Percentiles rank a stretch among this genome's conserved stretches.
Evolutionary conservation across 1,139 yeast species (phyloP).

Genomic region (Debaryomyces fabryi): DNA sequence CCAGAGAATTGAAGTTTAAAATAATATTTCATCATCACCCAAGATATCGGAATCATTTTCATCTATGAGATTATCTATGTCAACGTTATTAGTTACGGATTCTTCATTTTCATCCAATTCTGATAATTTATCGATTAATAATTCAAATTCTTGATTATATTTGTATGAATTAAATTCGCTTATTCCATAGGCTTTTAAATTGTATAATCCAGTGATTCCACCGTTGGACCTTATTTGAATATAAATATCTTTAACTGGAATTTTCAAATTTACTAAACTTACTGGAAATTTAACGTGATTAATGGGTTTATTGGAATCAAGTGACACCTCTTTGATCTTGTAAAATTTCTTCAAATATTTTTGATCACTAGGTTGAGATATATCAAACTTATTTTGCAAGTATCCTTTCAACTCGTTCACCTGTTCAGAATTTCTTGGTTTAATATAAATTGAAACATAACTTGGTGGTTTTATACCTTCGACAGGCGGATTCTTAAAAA

Average conservation of each 20-base stretch:
- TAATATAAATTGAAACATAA: slow-evolving; percentile 31
- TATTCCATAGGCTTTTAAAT: slow-evolving; percentile 43
- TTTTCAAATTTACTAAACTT: slow-evolving; percentile 35
- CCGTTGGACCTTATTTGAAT: slow-evolving; percentile 30
- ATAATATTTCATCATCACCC: slow-evolving; percentile 7
- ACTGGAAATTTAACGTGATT: slow-evolving; percentile 39
- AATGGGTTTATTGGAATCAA: slow-evolving; percentile 19
- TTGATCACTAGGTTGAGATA: slow-evolving; percentile 14
- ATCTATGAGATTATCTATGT: background rate
- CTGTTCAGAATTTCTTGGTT: slow-evolving; percentile 28
- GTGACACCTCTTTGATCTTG: slow-evolving; percentile 31
- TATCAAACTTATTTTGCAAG: slow-evolving; percentile 20
- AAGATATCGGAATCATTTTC: background rate
- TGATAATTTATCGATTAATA: slow-evolving; percentile 23
- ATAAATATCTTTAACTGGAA: slow-evolving; percentile 40
- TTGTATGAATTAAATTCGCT: slow-evolving; percentile 35
- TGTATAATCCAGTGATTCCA: slow-evolving; percentile 27
- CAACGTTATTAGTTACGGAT: background rate
- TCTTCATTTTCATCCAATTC: slow-evolving; percentile 12
- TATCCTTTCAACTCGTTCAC: slow-evolving; percentile 20
- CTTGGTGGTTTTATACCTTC: slow-evolving; percentile 11
- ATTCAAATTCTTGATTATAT: slow-evolving; percentile 28
- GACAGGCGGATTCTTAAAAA: slow-evolving; percentile 24
- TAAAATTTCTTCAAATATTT: slow-evolving; percentile 36
- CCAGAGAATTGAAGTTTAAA: background rate